Percentiles rank a stretch among this genome's conserved stretches.
Conservation (phyloP, 768 basidiomycete genomes). For the Scleroderma citrinum region DNA sequence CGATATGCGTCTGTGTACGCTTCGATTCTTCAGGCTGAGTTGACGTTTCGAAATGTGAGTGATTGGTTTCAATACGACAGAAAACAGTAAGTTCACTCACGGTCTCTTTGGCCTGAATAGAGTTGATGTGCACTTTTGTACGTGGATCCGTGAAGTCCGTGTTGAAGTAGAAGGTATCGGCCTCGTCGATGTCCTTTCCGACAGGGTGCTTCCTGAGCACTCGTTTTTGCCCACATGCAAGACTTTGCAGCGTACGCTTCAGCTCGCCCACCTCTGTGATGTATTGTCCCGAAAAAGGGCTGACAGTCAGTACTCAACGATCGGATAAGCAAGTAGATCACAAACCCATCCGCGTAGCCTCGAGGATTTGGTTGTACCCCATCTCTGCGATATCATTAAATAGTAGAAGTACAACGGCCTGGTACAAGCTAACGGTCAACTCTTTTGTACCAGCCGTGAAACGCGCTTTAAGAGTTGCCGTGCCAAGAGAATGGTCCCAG, state of each 20-base stretch:
- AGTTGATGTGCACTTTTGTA: conserved; percentile 85
- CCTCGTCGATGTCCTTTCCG: conserved; percentile 71
- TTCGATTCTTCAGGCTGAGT: conserved; percentile 77
- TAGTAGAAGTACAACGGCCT: conserved; percentile 77
- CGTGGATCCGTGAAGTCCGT: conserved; percentile 73
- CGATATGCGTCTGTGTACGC: conserved; percentile 77
- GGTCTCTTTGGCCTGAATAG: conserved; percentile 90
- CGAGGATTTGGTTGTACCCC: conserved; percentile 60
- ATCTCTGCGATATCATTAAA: conserved; percentile 71
- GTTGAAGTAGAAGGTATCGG: conserved; percentile 80
- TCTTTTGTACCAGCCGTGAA: conserved; percentile 77
- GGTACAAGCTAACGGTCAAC: conserved; percentile 85
- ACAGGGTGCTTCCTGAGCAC: conserved; percentile 76
- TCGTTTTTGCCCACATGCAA: conserved; percentile 87
- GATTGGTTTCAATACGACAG: no score
- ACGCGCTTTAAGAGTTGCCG: conserved; percentile 63
- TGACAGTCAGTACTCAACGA: neutral
- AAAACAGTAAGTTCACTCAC: conserved; percentile 40
- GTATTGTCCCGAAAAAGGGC: neutral
- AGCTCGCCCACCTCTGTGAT: conserved; percentile 63
- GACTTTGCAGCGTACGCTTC: conserved; percentile 81
- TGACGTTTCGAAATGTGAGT: no score
- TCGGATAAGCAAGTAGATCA: conserved; percentile 17
- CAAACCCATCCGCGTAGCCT: conserved; percentile 69
- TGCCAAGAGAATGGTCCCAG: conserved; percentile 87